Evolutionary conservation across 805 yeast genomes (phyloP), one percentile per base, ranked within the genome.

Genomic region (Nakazawaea holstii): DNA sequence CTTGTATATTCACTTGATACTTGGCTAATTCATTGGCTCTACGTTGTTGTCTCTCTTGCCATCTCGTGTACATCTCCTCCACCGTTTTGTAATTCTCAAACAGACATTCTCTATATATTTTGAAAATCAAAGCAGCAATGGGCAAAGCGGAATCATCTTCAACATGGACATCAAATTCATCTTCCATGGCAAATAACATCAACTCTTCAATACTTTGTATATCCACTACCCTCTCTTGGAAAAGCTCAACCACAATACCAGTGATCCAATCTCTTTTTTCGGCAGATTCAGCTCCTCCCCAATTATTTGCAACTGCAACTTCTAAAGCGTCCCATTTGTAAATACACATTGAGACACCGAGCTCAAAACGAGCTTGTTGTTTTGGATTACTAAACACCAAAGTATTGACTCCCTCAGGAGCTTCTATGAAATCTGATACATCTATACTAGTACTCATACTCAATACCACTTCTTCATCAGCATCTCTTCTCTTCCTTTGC

Each of bases 211-310:
- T 78, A 53, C 85, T 77, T 35, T 79, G 82, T 3, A 86, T 71
- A 56, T 90, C 98, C 5, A 92, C 87, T 4, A 77, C 73, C 43
- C 71, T 76, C 41, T 76, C 82, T 7, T 70, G 69, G 59, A 92
- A 94, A 45, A 90, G 71, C 32, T 89, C 97, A 28, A 90, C 77
- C 2, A 92, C 79, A 11, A 87, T 69, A 4, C 88, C 95, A 4
- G 87, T 79, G 53, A 92, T 76, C 99, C 99, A 94, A 62, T 94
- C 99, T 59, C 99, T 76, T 64, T 94, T 94, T 35, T 87, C 97
- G 0, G 76, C 79, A 11, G 95, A 84, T 32, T 87, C 86, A 11
- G 96, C 82, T 1, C 99, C 99, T 50, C 99, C 99, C 98, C 99
- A 94, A 29, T 74, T 71, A 62, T 87, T 89, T 6, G 80, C 95